A percentile compares a stretch with the other conserved stretches of the same genome.
Conservation (phyloP, 768 basidiomycete species). For the Tulasnella sp. region DNA sequence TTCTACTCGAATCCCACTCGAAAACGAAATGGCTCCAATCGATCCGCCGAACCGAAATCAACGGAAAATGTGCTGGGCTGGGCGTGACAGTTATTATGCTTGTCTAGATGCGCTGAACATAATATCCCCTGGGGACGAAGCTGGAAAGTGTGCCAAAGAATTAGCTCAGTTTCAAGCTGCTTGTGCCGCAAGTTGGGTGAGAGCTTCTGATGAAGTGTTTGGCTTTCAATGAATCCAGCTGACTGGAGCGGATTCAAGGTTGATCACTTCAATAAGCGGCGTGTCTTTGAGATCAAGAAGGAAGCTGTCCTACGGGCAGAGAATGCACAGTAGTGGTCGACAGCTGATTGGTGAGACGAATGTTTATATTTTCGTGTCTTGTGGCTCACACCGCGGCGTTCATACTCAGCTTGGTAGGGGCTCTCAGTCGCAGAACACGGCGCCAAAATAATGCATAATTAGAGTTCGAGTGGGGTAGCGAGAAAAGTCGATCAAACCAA, state of each 20-base stretch:
- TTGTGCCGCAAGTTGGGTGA: conserved; percentile 86
- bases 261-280: conserved; percentile 87
- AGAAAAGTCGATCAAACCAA: no score
- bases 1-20: no score
- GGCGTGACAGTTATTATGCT: conserved; percentile 69
- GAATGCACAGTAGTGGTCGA: conserved; percentile 27
- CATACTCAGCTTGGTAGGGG: no score
- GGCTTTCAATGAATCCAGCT: background rate
- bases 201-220: conserved; percentile 23
- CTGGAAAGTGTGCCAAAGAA: conserved; percentile 43
- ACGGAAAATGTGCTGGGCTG: conserved; percentile 76
- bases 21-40: background rate
- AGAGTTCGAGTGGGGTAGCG: no score
- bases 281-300: conserved; percentile 70
- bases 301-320: conserved; percentile 51
- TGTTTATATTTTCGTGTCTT: no score
- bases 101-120: conserved; percentile 66
- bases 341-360: no score
- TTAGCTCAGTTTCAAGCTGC: conserved; percentile 50
- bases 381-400: no score
- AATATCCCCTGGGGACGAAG: conserved; percentile 65
- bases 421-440: no score
- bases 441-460: no score
- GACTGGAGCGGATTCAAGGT: conserved; percentile 41
- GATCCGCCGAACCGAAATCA: conserved; percentile 31